These are phyloP conservation scores for Lipomyces anomalus DNA, from an alignment of 805 yeast species.

Conservation along the genomic window DNA sequence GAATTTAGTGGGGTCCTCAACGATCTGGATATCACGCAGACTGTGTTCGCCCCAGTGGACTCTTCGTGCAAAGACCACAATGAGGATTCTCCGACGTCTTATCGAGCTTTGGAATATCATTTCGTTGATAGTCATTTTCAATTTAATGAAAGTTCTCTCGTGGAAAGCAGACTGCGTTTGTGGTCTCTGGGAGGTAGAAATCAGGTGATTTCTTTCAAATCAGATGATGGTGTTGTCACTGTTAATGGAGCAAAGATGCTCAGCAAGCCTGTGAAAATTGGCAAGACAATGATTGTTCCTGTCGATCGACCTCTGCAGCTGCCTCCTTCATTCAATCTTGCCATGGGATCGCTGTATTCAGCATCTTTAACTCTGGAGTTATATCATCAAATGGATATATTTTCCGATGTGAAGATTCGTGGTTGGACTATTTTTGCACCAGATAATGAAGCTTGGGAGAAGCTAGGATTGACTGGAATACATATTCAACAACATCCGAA, in stretches of 20 bases:
- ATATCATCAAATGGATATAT: conserved; percentile 6
- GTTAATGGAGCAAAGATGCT: conserved; percentile 1
- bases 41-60: conserved; percentile 18
- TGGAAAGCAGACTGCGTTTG: background rate
- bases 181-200: background rate
- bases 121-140: conserved; percentile 1
- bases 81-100: conserved; percentile 9
- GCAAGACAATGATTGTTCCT: conserved; percentile 15
- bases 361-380: conserved; percentile 3
- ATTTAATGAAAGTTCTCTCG: background rate
- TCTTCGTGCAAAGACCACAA: conserved; percentile 3
- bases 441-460: conserved; percentile 15
- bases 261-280: conserved; percentile 10
- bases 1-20: conserved; percentile 4
- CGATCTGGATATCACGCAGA: conserved; percentile 8
- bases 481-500: conserved; percentile 4
- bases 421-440: conserved; percentile 17
- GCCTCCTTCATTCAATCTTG: conserved; percentile 15
- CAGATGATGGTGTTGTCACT: background rate
- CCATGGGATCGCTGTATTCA: conserved; percentile 6
- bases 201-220: background rate
- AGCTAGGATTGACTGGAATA: conserved; percentile 10
- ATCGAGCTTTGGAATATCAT: conserved; percentile 12
- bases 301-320: conserved; percentile 15
- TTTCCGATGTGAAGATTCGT: conserved; percentile 2